Base-by-base conservation (phyloP, 78 protist species). In the Anaeramoeba ignava region DNA sequence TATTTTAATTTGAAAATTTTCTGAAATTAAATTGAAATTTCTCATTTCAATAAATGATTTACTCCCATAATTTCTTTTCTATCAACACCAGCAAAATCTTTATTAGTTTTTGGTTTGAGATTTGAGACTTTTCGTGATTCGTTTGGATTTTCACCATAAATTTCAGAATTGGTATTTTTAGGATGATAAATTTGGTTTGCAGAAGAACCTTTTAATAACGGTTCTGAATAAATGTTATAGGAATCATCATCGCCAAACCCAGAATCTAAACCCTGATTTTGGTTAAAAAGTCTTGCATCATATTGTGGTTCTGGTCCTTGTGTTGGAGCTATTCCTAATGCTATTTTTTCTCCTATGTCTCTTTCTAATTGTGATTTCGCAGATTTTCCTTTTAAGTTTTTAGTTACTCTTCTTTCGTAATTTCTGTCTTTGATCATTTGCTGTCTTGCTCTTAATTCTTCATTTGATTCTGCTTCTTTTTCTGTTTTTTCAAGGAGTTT, bases 211-310 rank as follows among this genome's bases (percentile, higher is more conserved):
- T 0, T 12, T 85, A 89, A 89, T 34, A 89, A 73, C 0, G 89
- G 87, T 83, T 89, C 79, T 85, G 79, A 86, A 79, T n/a, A 68
- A 78, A 33, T 33, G 33, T 73, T 2, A n/a, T 38, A 40, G 42
- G n/a, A n/a, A 38, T 85, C 78, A 1, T 84, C 85, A 23, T 2
- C 2, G 3, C 82, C 85, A 1, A 82, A 81, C 3, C 88, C 86
- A 0, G 82, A 1, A 31, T 23, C 68, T 37, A 82, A 0, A 40
- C 86, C 86, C 2, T 33, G 84, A 37, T 68, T 87, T 82, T 87
- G 96, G 84, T 92, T 93, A 88, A 95, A 95, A 54, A 96, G 90
- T 2, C 98, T 90, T 85, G 88, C 92, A 80, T 96, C 98, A 78
- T 88, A 93, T 73, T 67, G 3, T 80, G 33, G 33, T 31, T 67